Conservation (phyloP, 306 rosid genomes). For the Fagus sylvatica region DNA sequence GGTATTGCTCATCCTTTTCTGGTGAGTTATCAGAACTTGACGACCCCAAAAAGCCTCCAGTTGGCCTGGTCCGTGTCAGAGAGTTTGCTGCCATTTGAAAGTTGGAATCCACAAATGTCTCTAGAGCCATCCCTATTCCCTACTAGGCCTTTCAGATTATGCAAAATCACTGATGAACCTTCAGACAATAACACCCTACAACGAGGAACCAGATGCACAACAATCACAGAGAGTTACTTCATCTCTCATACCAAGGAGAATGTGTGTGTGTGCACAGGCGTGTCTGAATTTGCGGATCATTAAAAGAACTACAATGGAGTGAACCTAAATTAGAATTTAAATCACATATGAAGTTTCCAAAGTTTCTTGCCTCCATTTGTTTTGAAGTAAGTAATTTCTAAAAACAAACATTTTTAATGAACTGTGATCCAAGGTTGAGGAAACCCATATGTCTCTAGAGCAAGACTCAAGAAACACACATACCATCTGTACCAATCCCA, state of each 20-base stretch:
- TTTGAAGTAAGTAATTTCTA: too few relatives aligned
- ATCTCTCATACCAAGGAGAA: not conserved
- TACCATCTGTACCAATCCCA: too few relatives aligned
- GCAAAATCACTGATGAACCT: not conserved
- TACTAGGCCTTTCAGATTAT: not conserved
- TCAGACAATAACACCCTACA: not conserved
- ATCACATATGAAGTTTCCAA: too few relatives aligned
- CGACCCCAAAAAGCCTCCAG: conserved; percentile 9
- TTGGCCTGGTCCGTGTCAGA: not conserved
- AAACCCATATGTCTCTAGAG: too few relatives aligned
- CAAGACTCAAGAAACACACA: too few relatives aligned
- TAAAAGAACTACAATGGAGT: not conserved
- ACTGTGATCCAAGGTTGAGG: too few relatives aligned
- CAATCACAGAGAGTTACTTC: not conserved
- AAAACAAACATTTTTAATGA: too few relatives aligned
- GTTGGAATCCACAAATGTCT: conserved; percentile 17
- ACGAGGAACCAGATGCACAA: not conserved
- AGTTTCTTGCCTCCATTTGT: too few relatives aligned
- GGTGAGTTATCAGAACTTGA: conserved; percentile 14
- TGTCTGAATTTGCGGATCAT: not conserved
- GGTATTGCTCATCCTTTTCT: conserved; percentile 21
- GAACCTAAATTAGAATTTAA: not conserved
- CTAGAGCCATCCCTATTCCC: conserved; percentile 7
- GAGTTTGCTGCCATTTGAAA: conserved; percentile 12
- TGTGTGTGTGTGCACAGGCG: not conserved